Conservation (phyloP, 2,329 filamentous ascomycete species). For the Arthrinium phaeospermum region DNA sequence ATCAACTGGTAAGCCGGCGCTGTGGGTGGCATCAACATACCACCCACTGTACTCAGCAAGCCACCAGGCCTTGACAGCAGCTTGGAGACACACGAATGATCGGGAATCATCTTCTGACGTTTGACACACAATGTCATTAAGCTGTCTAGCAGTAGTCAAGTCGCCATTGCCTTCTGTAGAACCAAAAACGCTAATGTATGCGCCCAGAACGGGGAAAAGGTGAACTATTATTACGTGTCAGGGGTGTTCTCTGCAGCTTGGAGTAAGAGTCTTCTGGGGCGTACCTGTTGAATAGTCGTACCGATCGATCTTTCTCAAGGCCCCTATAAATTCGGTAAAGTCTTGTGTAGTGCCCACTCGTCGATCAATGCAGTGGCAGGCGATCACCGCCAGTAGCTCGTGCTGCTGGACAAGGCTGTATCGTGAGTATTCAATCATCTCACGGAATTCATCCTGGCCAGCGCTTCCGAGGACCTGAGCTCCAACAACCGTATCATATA, state of each 20-base stretch:
- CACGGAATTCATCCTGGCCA: conserved; percentile 63
- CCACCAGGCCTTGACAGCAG: conserved; percentile 84
- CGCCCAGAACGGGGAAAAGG: conserved; percentile 78
- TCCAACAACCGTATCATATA: conserved; percentile 78
- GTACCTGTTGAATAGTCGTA: conserved; percentile 61
- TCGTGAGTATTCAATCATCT: conserved; percentile 81
- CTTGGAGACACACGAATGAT: conserved; percentile 76
- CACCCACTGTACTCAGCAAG: conserved; percentile 90
- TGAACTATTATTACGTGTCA: conserved; percentile 61
- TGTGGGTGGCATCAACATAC: conserved; percentile 76
- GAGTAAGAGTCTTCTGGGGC: background rate
- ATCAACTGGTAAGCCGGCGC: conserved; percentile 63
- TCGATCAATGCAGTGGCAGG: conserved; percentile 79
- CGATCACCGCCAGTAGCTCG: conserved; percentile 82
- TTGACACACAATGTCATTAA: conserved; percentile 72
- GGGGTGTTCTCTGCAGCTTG: background rate
- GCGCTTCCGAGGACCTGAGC: conserved; percentile 75
- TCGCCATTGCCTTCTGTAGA: conserved; percentile 75
- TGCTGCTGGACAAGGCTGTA: conserved; percentile 86
- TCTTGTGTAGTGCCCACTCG: conserved; percentile 73
- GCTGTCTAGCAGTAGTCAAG: conserved; percentile 70
- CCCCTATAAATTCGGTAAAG: conserved; percentile 73
- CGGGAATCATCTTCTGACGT: conserved; percentile 72
- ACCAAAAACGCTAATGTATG: conserved; percentile 78
- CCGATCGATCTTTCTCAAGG: conserved; percentile 73